Base-by-base conservation (phyloP, 2,329 filamentous ascomycete species). In the Hortaea sp. region DNA sequence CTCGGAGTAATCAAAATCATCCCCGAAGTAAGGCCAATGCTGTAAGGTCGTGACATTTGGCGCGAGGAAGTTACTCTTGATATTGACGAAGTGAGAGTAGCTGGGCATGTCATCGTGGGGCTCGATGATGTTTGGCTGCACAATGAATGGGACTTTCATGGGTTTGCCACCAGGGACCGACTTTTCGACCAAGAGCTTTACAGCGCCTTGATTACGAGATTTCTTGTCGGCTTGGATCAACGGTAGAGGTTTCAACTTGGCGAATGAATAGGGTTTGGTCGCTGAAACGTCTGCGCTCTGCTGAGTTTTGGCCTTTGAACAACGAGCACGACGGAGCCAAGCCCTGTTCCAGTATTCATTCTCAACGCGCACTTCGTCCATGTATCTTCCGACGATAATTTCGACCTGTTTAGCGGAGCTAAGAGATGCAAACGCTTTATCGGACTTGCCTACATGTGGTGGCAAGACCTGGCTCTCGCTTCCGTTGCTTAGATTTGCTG, bases 81-180 rank as follows among this genome's bases (percentile, higher is more conserved):
- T 55, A 35, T 57, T 63, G n/a, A 68, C 63, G 48, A 68, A 71
- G 47, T 69, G 66, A 2, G 60, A 63, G 52, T 68, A 71, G 7
- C 48, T 49, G 2, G 69, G 69, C 20, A 69, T 63, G 9, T 52
- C 49, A 7, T 53, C 40, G 5, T 43, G 28, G 2, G 47, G 44
- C 4, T 43, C 28, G 27, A 50, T 49, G 7, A 39, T 39, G 11
- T 41, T 53, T 46, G 39, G 48, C 20, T 42, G 46, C 7, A 47
- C 45, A 7, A 34, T n/a, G 39, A 48, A 9, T 5, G 30, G 30
- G 29, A 9, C 46, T 34, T 45, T 47, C 9, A 6, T 9, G 20
- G 41, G 34, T 34, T 42, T 45, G 5, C 6, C 28, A 5, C 40
- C 39, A 7, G 29, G 10, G 6, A 32, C n/a, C 29, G 37, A 20